These are phyloP conservation scores for Hansfordia pulvinata DNA, from an alignment of 2,329 filamentous ascomycete genomes.

Conservation along the genomic window DNA sequence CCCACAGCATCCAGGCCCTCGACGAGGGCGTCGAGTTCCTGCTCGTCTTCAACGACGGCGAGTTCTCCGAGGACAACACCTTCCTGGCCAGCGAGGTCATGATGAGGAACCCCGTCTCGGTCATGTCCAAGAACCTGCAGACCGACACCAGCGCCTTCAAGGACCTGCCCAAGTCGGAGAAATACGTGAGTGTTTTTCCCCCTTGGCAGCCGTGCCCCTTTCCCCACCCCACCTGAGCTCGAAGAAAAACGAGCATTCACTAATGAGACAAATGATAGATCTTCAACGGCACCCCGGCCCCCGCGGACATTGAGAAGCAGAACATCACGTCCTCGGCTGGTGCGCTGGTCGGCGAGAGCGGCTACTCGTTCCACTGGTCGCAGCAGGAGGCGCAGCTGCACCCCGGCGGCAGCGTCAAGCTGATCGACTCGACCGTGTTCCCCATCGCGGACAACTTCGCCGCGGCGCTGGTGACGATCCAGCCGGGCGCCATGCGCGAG, in stretches of 20 bases:
- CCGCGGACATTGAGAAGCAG: slow-evolving; percentile 28
- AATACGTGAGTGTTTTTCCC: slow-evolving; percentile 28
- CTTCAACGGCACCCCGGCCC: slow-evolving; percentile 35
- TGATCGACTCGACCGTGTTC: slow-evolving; percentile 55
- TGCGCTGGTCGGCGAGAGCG: slow-evolving; percentile 19
- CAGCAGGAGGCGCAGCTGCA: slow-evolving; percentile 38
- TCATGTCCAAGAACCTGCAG: slow-evolving; percentile 41
- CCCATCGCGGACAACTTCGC: slow-evolving; percentile 53
- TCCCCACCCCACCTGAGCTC: not conserved
- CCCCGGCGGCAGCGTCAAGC: slow-evolving; percentile 47
- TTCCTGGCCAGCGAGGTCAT: slow-evolving; percentile 43
- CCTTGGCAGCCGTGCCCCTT: too few relatives aligned
- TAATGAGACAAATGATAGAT: slow-evolving; percentile 17
- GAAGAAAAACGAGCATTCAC: not conserved
- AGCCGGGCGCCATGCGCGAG: slow-evolving; percentile 50
- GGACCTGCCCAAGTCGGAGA: slow-evolving; percentile 28
- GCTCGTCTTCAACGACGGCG: slow-evolving; percentile 50
- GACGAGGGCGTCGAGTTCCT: slow-evolving; percentile 56
- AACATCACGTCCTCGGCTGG: slow-evolving; percentile 32
- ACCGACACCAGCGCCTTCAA: slow-evolving; percentile 31
- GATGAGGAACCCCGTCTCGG: slow-evolving; percentile 32
- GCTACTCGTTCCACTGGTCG: slow-evolving; percentile 37
- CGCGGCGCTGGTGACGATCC: slow-evolving; percentile 47
- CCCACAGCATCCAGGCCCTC: slow-evolving; percentile 50
- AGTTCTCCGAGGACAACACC: slow-evolving; percentile 49